Evolutionary conservation across 2,329 filamentous ascomycete species (phyloP).

Genomic region (Emmonsia crescens): DNA sequence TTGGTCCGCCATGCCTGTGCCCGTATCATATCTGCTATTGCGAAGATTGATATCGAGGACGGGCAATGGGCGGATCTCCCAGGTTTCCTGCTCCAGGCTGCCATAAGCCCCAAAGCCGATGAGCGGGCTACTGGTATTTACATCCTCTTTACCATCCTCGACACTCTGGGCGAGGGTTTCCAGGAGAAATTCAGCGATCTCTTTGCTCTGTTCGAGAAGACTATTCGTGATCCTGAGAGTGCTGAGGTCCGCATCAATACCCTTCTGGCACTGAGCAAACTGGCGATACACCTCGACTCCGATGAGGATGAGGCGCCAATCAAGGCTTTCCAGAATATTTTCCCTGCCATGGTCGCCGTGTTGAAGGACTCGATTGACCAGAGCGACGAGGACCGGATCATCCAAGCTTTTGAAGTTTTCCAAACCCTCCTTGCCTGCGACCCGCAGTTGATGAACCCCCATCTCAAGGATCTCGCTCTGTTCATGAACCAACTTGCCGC

Average conservation of each 20-base stretch:
- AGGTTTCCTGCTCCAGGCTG: slow-evolving; percentile 65
- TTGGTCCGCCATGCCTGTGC: slow-evolving; percentile 77
- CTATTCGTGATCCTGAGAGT: slow-evolving; percentile 83
- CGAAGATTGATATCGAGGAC: slow-evolving; percentile 74
- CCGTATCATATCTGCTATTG: slow-evolving; percentile 77
- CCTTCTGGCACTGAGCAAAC: slow-evolving; percentile 75
- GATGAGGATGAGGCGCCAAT: slow-evolving; percentile 71
- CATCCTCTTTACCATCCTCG: slow-evolving; percentile 83
- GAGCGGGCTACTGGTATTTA: slow-evolving; percentile 88
- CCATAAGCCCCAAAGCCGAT: slow-evolving; percentile 59
- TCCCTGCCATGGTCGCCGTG: slow-evolving; percentile 81
- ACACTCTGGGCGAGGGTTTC: slow-evolving; percentile 77
- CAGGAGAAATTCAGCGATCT: slow-evolving; percentile 68
- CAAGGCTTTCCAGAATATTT: slow-evolving; percentile 62
- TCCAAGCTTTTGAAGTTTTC: slow-evolving; percentile 92
- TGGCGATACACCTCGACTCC: slow-evolving; percentile 76
- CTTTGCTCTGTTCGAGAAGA: slow-evolving; percentile 72
- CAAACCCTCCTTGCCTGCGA: slow-evolving; percentile 90
- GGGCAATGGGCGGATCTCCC: slow-evolving; percentile 78
- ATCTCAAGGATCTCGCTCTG: slow-evolving; percentile 79
- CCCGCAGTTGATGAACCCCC: slow-evolving; percentile 66
- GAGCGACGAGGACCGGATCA: slow-evolving; percentile 74
- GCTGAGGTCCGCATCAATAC: slow-evolving; percentile 91
- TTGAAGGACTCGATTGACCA: slow-evolving; percentile 72
- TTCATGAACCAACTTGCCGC: slow-evolving; percentile 87